Conservation (phyloP, 2,329 filamentous ascomycete genomes). For the Colletotrichum sp. region DNA sequence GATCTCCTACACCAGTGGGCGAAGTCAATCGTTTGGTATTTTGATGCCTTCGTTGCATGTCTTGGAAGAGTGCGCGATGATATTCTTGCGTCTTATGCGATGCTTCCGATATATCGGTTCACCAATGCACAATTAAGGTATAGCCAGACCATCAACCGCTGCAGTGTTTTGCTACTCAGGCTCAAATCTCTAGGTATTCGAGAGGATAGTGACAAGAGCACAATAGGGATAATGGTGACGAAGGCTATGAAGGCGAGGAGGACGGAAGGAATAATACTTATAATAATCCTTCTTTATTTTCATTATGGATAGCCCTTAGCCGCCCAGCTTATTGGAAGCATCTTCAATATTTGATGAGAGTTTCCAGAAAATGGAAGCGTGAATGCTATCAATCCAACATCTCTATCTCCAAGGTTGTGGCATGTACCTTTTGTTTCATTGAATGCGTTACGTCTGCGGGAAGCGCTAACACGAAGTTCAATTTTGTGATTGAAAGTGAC, state of each 20-base stretch:
- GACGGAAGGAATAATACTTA: background rate
- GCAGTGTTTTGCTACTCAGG: background rate
- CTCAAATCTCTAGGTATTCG: background rate
- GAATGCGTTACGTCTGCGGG: no score
- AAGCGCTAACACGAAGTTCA: no score
- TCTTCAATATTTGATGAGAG: accelerated
- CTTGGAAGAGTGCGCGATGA: background rate
- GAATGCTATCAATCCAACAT: background rate
- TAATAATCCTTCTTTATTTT: background rate
- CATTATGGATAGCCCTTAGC: background rate
- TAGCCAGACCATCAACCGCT: accelerated
- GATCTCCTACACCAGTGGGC: background rate
- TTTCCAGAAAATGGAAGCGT: background rate
- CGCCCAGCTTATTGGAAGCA: background rate
- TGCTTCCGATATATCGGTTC: background rate
- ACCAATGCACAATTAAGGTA: background rate
- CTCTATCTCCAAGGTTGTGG: background rate
- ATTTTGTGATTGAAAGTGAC: accelerated
- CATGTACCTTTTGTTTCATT: background rate
- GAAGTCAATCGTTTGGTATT: background rate
- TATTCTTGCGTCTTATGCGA: background rate
- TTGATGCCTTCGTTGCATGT: background rate
- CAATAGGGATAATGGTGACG: background rate
- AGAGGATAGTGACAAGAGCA: background rate
- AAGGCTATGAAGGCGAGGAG: background rate